phyloP scores from a whole-genome alignment of 148 eudicot species.

The Chenopodium album region DNA sequence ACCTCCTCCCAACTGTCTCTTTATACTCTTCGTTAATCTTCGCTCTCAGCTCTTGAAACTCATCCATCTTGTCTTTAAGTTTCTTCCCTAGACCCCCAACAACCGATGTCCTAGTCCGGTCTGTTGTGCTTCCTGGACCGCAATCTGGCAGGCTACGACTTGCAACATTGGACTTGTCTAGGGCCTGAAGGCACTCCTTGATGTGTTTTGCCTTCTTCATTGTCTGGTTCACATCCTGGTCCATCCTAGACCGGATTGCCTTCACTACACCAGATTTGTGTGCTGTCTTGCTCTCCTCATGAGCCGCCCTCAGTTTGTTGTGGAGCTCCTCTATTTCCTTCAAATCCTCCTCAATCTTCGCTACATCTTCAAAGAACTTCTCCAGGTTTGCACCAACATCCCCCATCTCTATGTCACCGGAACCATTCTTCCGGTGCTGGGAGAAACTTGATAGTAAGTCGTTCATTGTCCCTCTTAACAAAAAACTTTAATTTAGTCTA shows the following conservation, averaged over 20 bases:
- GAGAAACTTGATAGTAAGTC: slow-evolving; percentile 25
- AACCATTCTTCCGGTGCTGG: not conserved
- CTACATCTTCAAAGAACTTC: slow-evolving; percentile 75
- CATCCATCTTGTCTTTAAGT: slow-evolving; percentile 66
- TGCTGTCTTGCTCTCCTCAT: slow-evolving; percentile 72
- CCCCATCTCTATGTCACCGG: slow-evolving; percentile 32
- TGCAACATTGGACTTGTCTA: slow-evolving; percentile 71
- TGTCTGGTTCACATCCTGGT: slow-evolving; percentile 49
- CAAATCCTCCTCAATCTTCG: slow-evolving; percentile 57
- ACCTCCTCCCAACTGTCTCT: slow-evolving; percentile 79
- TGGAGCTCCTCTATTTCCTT: slow-evolving; percentile 49
- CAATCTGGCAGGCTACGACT: slow-evolving; percentile 65
- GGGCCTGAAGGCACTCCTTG: slow-evolving; percentile 58
- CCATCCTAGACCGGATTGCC: slow-evolving; percentile 65
- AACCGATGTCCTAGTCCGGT: slow-evolving; percentile 69
- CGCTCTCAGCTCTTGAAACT: slow-evolving; percentile 56
- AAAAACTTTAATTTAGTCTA: not conserved
- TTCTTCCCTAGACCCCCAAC: slow-evolving; percentile 75
- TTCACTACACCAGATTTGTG: slow-evolving; percentile 58
- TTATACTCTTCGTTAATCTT: slow-evolving; percentile 58
- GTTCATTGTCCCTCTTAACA: slow-evolving; percentile 16
- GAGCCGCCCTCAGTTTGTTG: slow-evolving; percentile 36
- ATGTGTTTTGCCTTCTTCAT: slow-evolving; percentile 70
- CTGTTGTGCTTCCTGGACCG: slow-evolving; percentile 84
- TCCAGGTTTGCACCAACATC: slow-evolving; percentile 53